Evolutionary conservation across 768 basidiomycete species (phyloP), one percentile per base, ranked within the genome.

Genomic region (Boletus speciosus): DNA sequence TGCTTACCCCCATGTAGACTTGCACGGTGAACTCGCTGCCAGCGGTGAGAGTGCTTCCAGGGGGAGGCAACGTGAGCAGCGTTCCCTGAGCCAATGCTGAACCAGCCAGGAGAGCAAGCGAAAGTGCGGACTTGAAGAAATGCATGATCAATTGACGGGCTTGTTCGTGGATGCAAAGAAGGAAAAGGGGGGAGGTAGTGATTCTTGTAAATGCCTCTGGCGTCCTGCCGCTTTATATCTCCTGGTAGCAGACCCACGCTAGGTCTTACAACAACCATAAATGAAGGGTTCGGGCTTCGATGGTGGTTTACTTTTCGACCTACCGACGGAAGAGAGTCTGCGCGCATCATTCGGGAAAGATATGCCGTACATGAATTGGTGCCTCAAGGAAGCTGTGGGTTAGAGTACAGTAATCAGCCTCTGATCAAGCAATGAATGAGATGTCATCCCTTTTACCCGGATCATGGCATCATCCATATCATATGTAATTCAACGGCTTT

Each of bases 1-100:
- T 37, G 56, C 61, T 51, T 40, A 61, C 65, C 21, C 52, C 54
- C 62, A 66, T 61, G 25, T 27, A 38, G 10, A 66, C 56, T 55
- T 58, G 56, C 3, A 66, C 62, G 2, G 47, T 57, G 23, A 54
- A 15, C 1, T 55, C 5, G 19, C 32, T 19, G 5, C 62, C 65
- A 0, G 47, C 47, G 8, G 40, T 54, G 25, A 66, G 50, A 8
- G 23, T 55, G 7, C 39, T 53, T 5, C 47, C 56, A n/a, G 60
- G 10, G 10, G 56, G 4, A 31, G 65, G 65, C 0, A 32, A 38
- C 7, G 45, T 46, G 35, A 66, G 29, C 25, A 42, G 36, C 27
- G 60, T 51, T 3, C 32, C 46, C 46, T 66, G 65, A 12, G 62
- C 64, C 11, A 59, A 41, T n/a, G 51, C 62, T 31, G 52, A 57